Evolutionary conservation across 768 basidiomycete genomes (phyloP), one percentile per base, ranked within the genome.

Genomic region (Pseudohyphozyma bogoriensis): DNA sequence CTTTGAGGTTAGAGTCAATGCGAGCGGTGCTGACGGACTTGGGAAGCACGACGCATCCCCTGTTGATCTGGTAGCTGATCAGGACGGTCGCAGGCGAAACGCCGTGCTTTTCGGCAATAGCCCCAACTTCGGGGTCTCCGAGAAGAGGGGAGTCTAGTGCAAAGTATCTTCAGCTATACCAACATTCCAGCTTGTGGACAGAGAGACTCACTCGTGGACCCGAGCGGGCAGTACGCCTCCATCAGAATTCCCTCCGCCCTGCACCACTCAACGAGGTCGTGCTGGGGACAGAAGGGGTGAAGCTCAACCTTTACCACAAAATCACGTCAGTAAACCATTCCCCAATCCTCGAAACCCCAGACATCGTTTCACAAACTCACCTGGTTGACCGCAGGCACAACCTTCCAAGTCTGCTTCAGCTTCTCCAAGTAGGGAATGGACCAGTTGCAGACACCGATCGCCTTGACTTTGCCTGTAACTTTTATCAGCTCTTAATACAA

Each of bases 201-300:
- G n/a, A 22, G 9, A 35, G 31, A 51, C 50, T 11, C 33, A 51
- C 50, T 22, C 10, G 50, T 35, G 6, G 64, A 70, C 24, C 75
- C 87, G 1, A 89, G 79, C 22, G 87, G 85, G 3, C 84, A 88
- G 76, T 87, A 89, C 16, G 85, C 84, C 16, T 85, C 85, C 62
- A 86, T 68, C 11, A 79, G 76, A 68, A 89, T 87, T 40, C 83
- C 85, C 68, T 83, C 81, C 50, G 72, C 69, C 44, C 75, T 72
- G 65, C 81, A 83, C 60, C 81, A 79, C 49, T 76, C 72, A 40
- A 82, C 71, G 44, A 86, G 73, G 22, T 80, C 78, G 26, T 78
- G 74, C 66, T 85, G 82, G 11, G 80, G 78, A 61, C 84, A 77
- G 73, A 82, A 84, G 9, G 85, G 85, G 72, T 88, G 86, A 7